Evolutionary conservation across 1,139 yeast species (phyloP).

Genomic region (Candida neerlandica): DNA sequence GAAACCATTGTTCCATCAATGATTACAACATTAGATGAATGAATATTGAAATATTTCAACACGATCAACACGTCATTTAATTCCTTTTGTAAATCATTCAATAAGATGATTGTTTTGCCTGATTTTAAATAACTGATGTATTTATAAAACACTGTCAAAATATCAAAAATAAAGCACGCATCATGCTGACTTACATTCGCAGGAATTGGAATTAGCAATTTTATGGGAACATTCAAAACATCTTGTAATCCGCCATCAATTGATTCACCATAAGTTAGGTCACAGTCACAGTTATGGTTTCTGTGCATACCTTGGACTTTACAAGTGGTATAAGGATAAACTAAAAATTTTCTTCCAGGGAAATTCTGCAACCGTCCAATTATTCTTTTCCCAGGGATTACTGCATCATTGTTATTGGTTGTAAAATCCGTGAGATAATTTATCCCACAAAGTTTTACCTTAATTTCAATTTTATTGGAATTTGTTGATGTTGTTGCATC

Average conservation of each 20-base stretch:
- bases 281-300: slow-evolving; percentile 21
- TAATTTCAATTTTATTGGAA: slow-evolving; percentile 29
- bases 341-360: slow-evolving; percentile 27
- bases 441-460: slow-evolving; percentile 35
- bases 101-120: slow-evolving; percentile 29
- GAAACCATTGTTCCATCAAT: slow-evolving; percentile 26
- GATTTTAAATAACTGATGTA: slow-evolving; percentile 15
- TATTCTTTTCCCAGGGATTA: slow-evolving; percentile 17
- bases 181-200: slow-evolving; percentile 40
- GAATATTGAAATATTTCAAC: slow-evolving; percentile 31
- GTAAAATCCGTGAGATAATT: slow-evolving; percentile 28
- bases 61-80: slow-evolving; percentile 42
- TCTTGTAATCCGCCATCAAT: slow-evolving; percentile 48
- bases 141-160: slow-evolving; percentile 39
- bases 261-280: slow-evolving; percentile 36
- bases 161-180: slow-evolving; percentile 36
- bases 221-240: slow-evolving; percentile 31
- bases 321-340: slow-evolving; percentile 37
- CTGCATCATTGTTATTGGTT: not conserved
- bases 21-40: slow-evolving; percentile 29
- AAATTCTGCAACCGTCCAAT: slow-evolving; percentile 10
- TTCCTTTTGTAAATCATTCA: slow-evolving; percentile 32
- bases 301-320: slow-evolving; percentile 11
- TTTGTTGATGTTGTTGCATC: slow-evolving; percentile 17
- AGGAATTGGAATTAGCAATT: slow-evolving; percentile 33